Evolutionary conservation across 78 protist species (phyloP), one percentile per base, ranked within the genome.

Genomic region (Pigoraptor vietnamica): DNA sequence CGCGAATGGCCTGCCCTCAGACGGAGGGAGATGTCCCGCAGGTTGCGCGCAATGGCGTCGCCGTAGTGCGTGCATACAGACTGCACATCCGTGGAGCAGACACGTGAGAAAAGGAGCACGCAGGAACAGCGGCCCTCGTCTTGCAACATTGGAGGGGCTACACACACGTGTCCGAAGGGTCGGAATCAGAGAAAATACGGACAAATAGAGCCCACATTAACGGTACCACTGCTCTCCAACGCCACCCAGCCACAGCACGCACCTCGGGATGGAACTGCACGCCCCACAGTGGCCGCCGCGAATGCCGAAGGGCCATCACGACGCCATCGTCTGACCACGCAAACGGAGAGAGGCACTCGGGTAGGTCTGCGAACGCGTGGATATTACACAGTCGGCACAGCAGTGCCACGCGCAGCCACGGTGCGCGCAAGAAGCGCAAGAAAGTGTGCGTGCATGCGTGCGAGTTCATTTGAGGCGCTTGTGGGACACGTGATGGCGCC

Each of bases 201-300:
- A n/a, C n/a, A n/a, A n/a, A n/a, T n/a, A n/a, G n/a, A n/a, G n/a
- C n/a, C n/a, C n/a, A n/a, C n/a, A n/a, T n/a, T n/a, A n/a, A n/a
- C n/a, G n/a, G n/a, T n/a, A n/a, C n/a, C n/a, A n/a, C n/a, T n/a
- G n/a, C n/a, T n/a, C n/a, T n/a, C n/a, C n/a, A 48, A 48, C 67
- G 14, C 14, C 29, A 48, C 23, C 39, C 14, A 33, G 21, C 2
- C 19, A 14, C 2, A 82, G 36, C 2, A 48, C 37, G 21, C 37
- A 29, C 38, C 55, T 94, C 97, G 19, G 97, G 97, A 90, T 96
- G 97, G 91, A 94, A 96, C 93, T 96, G 97, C 89, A 96, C 95
- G 32, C 97, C 96, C 87, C 89, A 93, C 0, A 88, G 86, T 55
- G 95, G 95, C 37, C 37, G 38, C 55, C 37, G 0, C 0, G 23